These are phyloP conservation scores for Vitis riparia DNA, from an alignment of 164 flowering plant genomes.

Conservation along the genomic window DNA sequence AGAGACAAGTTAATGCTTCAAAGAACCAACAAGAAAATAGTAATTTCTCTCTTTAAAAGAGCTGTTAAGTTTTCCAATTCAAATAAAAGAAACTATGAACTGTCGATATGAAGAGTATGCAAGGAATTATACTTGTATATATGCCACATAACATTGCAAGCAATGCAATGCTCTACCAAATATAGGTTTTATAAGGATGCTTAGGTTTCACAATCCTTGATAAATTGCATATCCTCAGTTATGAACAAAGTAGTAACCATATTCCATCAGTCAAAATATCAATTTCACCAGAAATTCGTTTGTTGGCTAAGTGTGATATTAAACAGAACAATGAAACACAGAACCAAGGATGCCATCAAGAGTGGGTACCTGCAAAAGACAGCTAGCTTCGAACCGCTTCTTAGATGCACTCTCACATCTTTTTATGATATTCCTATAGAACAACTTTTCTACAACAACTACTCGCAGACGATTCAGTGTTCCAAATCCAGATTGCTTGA, in stretches of 20 bases:
- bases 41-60: too few species aligned
- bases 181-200: too few species aligned
- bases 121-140: too few species aligned
- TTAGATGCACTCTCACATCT: conserved; percentile 44
- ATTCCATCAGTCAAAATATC: not conserved
- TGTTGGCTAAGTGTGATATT: too few species aligned
- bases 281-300: not conserved
- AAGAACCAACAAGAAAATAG: not conserved
- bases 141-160: too few species aligned
- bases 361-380: conserved; percentile 69
- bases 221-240: not conserved
- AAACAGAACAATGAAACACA: conserved; percentile 1
- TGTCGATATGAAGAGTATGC: too few species aligned
- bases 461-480: conserved; percentile 43
- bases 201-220: not conserved
- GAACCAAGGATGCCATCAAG: conserved; percentile 2
- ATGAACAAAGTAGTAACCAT: not conserved
- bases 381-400: conserved; percentile 55
- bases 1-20: not conserved
- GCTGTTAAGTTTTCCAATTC: too few species aligned
- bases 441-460: conserved; percentile 68
- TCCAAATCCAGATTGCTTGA: conserved; percentile 52
- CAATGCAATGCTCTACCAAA: not conserved
- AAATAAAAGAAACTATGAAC: too few species aligned
- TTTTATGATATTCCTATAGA: conserved; percentile 60